Evolutionary conservation across 176 grass and related monocot species (phyloP).

Genomic region (Bonia amplexicaulis): DNA sequence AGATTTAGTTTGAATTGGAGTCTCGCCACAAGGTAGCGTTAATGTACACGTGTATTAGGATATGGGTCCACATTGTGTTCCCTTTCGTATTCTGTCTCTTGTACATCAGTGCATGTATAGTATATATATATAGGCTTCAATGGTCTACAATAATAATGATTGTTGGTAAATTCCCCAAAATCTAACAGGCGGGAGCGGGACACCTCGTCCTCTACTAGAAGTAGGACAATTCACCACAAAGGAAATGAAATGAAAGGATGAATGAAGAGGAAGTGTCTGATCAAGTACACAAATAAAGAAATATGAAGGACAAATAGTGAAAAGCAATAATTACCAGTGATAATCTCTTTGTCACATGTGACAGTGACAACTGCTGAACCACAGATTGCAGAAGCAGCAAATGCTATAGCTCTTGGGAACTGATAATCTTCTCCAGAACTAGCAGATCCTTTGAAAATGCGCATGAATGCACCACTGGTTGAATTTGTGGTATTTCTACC

Average conservation of each 20-base stretch:
- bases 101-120: neutral
- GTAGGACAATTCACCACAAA: neutral
- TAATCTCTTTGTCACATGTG: conserved; percentile 81
- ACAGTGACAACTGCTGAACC: conserved; percentile 80
- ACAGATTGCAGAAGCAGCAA: conserved; percentile 64
- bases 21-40: neutral
- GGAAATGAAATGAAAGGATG: neutral
- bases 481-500: conserved; percentile 56
- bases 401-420: conserved; percentile 87
- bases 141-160: neutral
- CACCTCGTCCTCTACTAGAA: neutral
- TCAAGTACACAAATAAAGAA: conserved; percentile 1
- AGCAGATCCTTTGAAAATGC: conserved; percentile 85
- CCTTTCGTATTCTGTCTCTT: neutral
- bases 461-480: conserved; percentile 76
- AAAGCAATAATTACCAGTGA: conserved; percentile 69
- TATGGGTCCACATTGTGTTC: neutral
- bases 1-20: conserved; percentile 2
- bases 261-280: neutral
- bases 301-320: conserved; percentile 12
- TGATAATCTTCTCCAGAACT: conserved; percentile 63
- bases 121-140: neutral
- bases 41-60: neutral
- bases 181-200: neutral
- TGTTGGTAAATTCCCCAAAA: neutral